Evolutionary conservation across 1,284 basidiomycete genomes (phyloP).

Genomic region (Leccinum subspadiceum): DNA sequence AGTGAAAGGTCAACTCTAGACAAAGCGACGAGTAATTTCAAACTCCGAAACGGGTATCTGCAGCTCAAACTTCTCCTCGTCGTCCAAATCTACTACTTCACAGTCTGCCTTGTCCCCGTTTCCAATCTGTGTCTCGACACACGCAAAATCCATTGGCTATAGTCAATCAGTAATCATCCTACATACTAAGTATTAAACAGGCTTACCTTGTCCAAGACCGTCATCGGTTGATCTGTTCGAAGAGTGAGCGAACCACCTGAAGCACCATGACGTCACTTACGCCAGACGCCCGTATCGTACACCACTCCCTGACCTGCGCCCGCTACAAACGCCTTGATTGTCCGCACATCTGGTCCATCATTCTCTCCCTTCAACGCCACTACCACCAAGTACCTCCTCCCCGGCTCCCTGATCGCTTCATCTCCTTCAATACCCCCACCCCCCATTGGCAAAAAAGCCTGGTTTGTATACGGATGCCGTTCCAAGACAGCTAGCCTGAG

Average conservation of each 20-base stretch:
- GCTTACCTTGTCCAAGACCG: constrained; percentile 69
- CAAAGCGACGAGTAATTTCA: constrained; percentile 17
- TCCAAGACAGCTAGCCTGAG: constrained; percentile 64
- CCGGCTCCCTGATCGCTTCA: constrained; percentile 50
- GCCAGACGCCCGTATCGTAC: constrained; percentile 84
- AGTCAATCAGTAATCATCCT: constrained; percentile 2
- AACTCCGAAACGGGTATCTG: constrained; percentile 30
- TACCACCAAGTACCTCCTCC: constrained; percentile 73
- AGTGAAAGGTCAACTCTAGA: not conserved
- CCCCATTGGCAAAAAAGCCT: constrained; percentile 89
- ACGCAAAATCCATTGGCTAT: constrained; percentile 75
- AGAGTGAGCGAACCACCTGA: not conserved
- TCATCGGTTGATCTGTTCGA: constrained; percentile 77
- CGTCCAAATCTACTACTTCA: constrained; percentile 64
- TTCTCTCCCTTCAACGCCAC: constrained; percentile 76
- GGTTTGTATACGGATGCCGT: constrained; percentile 77
- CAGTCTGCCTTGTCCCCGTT: constrained; percentile 71
- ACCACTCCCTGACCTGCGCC: constrained; percentile 79
- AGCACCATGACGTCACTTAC: constrained; percentile 47
- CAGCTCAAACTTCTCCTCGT: constrained; percentile 36
- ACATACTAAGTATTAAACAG: not conserved
- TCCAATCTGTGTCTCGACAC: constrained; percentile 84
- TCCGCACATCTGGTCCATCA: constrained; percentile 73
- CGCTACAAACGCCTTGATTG: constrained; percentile 78
- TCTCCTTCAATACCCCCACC: constrained; percentile 34